Evolutionary conservation across 352 stramenopile species (phyloP), one percentile per base, ranked within the genome.

Genomic region (Globisporangium iwayamae): DNA sequence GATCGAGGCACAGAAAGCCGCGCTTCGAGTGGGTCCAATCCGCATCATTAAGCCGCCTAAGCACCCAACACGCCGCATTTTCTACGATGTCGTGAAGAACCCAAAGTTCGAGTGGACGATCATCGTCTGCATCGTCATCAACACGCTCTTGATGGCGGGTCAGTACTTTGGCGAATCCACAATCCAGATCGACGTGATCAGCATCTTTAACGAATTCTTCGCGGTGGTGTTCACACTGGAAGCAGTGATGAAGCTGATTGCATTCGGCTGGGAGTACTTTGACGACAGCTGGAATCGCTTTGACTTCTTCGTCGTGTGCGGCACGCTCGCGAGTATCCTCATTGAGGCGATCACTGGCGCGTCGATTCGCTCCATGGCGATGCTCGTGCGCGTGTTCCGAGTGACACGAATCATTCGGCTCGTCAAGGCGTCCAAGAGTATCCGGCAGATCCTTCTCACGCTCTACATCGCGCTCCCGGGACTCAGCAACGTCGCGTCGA

Each of bases 401-500:
- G 91, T 98, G 39, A 96, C 86, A 0, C 75, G 90, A 20, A 90
- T 95, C 46, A 67, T 97, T 7, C 78, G 90, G 0, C 71, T 97
- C 2, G 78, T 97, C 13, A 91, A 93, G 22, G 76, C 87, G 5
- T 93, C 93, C 2, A 92, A 97, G 67, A 88, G 79, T 47, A 89
- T 98, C 53, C 74, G 79, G 1, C 88, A 95, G 59, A 92, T 97
- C 60, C 68, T 98, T 54, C 71, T 96, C 43, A 98, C 93, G n/a
- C 76, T 98, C 28, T 85, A 98, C 48, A 88, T 93, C 13, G 78
- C 87, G 32, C 75, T 98, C 0, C 93, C 93, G 34, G 87, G 82
- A 0, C 82, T 97, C 18, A 90, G 78, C 56, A 98, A 98, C 69
- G 94, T 98, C 61, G 91, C 83, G 32, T 90, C 79, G 6, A 89